Evolutionary conservation across 2,329 filamentous ascomycete genomes (phyloP), one percentile per base, ranked within the genome.

Genomic region (Thielaviopsis populi): DNA sequence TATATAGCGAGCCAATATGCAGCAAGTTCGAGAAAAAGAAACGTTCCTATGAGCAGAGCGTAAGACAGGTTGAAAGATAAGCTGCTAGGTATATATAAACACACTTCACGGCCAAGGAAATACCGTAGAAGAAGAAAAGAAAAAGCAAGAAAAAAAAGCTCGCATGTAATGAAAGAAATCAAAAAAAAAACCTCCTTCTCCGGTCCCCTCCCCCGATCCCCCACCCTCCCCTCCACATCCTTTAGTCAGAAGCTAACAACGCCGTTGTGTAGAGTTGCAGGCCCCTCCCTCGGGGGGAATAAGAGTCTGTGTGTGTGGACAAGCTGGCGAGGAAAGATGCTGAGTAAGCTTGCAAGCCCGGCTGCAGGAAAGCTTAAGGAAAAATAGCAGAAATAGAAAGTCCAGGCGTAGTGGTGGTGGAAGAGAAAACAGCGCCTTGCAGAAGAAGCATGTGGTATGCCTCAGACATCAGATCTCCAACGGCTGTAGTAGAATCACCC

Each of bases 1-100:
- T 37, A 24, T 27, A 50, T 27, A 13, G 10, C 10, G 24, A 15
- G 13, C 15, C 24, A n/a, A 50, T 27, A 19, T 13, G 24, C 46
- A 3, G 46, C 17, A 50, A 27, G 27, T 24, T 50, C 24, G 24
- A 27, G 53, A 30, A 17, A 8, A 11, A 56, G 53, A 56, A 15
- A 7, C 53, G n/a, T 56, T 56, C 53, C 30, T 19, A 5, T 19
- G 53, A 56, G n/a, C 53, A 59, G 22, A 59, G 56, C 17, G 48
- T 30, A 8, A 61, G 24, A 33, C 13, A 46, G 19, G 24, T 61
- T 42, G 37, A n/a, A 46, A 41, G 42, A 63, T 42, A 56, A 48
- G 37, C 27, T 54, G 50, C 48, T 41, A 56, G 48, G 46, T 48
- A 63, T 56, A 63, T 54, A 56, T 42, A 48, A 54, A 63, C 17